phyloP scores from a whole-genome alignment of 164 flowering plant genomes.

The Nymphaea thermarum region DNA sequence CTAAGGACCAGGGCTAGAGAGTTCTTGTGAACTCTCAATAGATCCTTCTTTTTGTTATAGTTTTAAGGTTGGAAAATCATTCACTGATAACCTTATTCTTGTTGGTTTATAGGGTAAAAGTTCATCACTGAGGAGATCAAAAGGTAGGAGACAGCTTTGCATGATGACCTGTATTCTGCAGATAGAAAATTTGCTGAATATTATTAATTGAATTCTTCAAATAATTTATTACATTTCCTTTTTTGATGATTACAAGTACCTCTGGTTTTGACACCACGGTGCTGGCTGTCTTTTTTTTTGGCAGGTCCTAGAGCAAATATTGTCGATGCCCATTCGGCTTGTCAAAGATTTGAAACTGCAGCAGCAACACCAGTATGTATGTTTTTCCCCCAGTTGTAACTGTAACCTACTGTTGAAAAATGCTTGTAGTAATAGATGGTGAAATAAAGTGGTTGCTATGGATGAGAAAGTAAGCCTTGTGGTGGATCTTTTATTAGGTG shows the following conservation, averaged over 20 bases:
- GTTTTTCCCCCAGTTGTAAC: slow-evolving; percentile 10
- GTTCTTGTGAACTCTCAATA: slow-evolving; percentile 1
- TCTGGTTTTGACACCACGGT: no score
- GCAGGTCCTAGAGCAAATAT: slow-evolving; percentile 94
- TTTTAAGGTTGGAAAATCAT: no score
- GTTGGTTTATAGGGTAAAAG: slow-evolving; percentile 59
- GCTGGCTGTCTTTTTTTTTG: no score
- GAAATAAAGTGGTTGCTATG: slow-evolving; percentile 12
- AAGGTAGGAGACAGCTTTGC: slow-evolving; percentile 72
- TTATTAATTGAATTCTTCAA: slow-evolving; percentile 27
- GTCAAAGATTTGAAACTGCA: slow-evolving; percentile 94
- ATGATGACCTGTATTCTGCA: slow-evolving; percentile 83
- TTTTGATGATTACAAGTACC: no score
- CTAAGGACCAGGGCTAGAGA: neutral
- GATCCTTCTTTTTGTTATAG: no score
- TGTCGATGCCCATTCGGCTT: slow-evolving; percentile 87
- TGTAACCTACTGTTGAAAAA: neutral
- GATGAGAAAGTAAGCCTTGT: slow-evolving; percentile 65
- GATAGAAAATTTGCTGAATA: slow-evolving; percentile 95
- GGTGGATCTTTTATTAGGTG: slow-evolving; percentile 54
- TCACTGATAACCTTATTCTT: no score
- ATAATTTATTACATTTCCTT: no score
- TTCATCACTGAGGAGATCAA: slow-evolving; percentile 83
- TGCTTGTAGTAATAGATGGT: no score
- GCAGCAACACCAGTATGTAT: slow-evolving; percentile 92